A percentile compares a stretch with the other conserved stretches of the same genome.
Conservation (phyloP, 805 yeast genomes). For the Wickerhamomyces mucosus region DNA sequence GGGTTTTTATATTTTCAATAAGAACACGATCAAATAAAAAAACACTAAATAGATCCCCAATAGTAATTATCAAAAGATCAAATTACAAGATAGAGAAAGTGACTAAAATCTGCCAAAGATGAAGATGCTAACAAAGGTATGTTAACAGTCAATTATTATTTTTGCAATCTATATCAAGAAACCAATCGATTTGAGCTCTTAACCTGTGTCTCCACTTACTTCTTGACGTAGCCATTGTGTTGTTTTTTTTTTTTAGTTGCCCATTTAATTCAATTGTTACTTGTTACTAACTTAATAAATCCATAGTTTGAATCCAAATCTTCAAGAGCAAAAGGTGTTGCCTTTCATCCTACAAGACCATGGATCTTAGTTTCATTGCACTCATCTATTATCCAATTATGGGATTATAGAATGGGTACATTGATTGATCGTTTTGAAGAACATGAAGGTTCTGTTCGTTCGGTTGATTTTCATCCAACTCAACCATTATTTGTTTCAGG, state of each 20-base stretch:
- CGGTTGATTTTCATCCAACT: conserved; percentile 93
- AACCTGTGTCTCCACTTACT: conserved; percentile 1
- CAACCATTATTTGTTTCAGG: conserved; percentile 96
- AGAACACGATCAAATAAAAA: no score
- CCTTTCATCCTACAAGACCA: conserved; percentile 93
- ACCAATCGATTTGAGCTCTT: neutral
- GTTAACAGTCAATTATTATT: conserved; percentile 15
- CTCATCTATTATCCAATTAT: conserved; percentile 95
- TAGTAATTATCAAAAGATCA: no score
- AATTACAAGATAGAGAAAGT: no score
- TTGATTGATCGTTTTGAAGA: conserved; percentile 93
- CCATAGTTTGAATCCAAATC: conserved; percentile 89
- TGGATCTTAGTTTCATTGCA: conserved; percentile 94
- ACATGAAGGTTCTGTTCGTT: conserved; percentile 97
- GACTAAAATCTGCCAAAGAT: conserved; percentile 37
- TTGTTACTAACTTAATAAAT: conserved; percentile 6
- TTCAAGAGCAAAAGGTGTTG: conserved; percentile 94
- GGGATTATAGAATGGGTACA: conserved; percentile 99
- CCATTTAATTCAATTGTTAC: neutral
- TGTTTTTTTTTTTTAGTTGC: neutral
- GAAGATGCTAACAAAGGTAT: conserved; percentile 76
- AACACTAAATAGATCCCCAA: no score
- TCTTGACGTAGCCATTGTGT: neutral
- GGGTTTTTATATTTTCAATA: no score
- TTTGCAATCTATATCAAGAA: no score